Evolutionary conservation across 768 basidiomycete species (phyloP), one percentile per base, ranked within the genome.

Genomic region (Gloeophyllum trabeum): DNA sequence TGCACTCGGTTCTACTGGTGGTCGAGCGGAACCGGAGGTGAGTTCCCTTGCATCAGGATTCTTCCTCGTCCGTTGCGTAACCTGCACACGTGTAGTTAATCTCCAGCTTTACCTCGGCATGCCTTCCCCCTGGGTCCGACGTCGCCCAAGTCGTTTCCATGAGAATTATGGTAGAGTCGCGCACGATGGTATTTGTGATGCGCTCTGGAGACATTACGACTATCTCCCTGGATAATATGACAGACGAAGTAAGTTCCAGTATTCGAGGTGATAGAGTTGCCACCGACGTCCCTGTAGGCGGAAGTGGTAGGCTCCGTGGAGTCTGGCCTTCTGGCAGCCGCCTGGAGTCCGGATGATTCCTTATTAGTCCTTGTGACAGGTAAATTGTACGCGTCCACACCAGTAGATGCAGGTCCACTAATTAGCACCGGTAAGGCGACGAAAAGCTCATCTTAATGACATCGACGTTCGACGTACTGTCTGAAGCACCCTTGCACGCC

Each of bases 301-400:
- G 88, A 93, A 49, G 72, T 90, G 12, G 81, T 93, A 42, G 94
- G 94, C 13, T 79, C 81, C 0, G 76, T 98, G 5, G 93, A 96
- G 43, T 68, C 77, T 7, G 91, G 88, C 0, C 81, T 99, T 39
- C 60, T 76, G 23, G 79, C 82, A 1, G 92, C 88, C 7, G 66
- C 74, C 10, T 98, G 94, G 93, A 81, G 81, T 48, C 90, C 94
- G 3, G 96, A 99, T 57, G 88, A 94, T 43, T 79, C 87, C 5
- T 62, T 88, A n/a, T 66, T 99, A 10, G 76, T 76, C 1, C 66
- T 97, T 18, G 67, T 86, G 4, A 96, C 90, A 35, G 85, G 91
- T 81, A 45, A 37, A 65, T 46, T 22, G 18, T 24, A 16, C 22
- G 5, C 21, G 3, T 10, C 7, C 32, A 20, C 2, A 16, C 39